These are phyloP conservation scores for Galium porrigens DNA, from an alignment of 305 asterid species.

Conservation along the genomic window DNA sequence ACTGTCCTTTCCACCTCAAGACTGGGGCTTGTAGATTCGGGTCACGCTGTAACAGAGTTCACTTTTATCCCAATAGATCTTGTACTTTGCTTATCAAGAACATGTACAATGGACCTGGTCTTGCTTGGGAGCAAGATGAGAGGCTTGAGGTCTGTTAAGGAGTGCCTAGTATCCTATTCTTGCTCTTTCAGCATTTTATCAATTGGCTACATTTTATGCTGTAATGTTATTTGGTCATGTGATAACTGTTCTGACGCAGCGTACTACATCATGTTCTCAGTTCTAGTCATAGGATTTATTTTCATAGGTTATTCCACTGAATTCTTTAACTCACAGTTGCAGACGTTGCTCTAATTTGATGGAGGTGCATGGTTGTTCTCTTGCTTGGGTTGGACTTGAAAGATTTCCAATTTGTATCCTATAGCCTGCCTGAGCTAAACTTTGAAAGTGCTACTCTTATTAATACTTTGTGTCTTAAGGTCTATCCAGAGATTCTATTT, in stretches of 20 bases:
- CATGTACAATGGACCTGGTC: slow-evolving; percentile 93
- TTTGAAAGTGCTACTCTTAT: not conserved
- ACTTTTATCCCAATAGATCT: slow-evolving; percentile 87
- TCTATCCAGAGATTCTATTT: not conserved
- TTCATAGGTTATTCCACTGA: slow-evolving; percentile 14
- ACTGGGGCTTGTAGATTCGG: slow-evolving; percentile 97
- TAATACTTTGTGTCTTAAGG: not conserved
- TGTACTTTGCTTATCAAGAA: slow-evolving; percentile 83
- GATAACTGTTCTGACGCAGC: slow-evolving; percentile 11
- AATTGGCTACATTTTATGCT: not conserved
- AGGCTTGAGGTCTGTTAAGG: slow-evolving; percentile 99
- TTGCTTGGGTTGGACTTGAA: slow-evolving; percentile 25
- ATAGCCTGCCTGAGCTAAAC: slow-evolving; percentile 13
- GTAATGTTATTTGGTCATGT: slow-evolving; percentile 9
- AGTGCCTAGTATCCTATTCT: slow-evolving; percentile 92
- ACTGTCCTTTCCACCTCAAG: slow-evolving; percentile 93
- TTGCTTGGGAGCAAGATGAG: slow-evolving; percentile 98
- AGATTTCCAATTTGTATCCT: slow-evolving; percentile 24
- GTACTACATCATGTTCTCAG: too few species aligned
- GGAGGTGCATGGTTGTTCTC: slow-evolving; percentile 27
- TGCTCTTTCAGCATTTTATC: slow-evolving; percentile 10
- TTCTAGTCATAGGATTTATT: not conserved
- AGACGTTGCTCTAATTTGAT: slow-evolving; percentile 23
- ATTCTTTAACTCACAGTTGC: slow-evolving; percentile 28
- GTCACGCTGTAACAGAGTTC: slow-evolving; percentile 75